These are phyloP conservation scores for Curvularia sp. DNA, from an alignment of 2,329 filamentous ascomycete genomes.

Conservation along the genomic window DNA sequence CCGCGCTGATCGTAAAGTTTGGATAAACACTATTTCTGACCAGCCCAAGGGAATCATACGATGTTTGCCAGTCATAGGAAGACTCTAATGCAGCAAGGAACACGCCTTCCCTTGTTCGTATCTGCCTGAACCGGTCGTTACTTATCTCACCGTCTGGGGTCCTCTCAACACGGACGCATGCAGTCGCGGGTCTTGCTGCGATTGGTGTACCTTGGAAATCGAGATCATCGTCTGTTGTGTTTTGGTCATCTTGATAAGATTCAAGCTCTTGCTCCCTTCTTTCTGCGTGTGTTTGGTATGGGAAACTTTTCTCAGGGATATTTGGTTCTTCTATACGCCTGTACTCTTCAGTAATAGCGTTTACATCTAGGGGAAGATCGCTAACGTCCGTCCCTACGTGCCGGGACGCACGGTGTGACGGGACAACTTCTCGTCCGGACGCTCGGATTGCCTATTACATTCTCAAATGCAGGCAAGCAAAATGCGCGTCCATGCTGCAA, in stretches of 20 bases:
- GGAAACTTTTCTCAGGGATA: background rate
- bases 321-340: background rate
- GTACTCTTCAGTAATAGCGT: background rate
- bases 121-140: background rate
- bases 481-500: background rate
- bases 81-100: slow-evolving; percentile 16
- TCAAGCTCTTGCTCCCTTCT: background rate
- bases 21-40: slow-evolving; percentile 3
- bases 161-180: background rate
- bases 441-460: background rate
- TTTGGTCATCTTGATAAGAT: background rate
- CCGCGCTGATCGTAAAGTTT: slow-evolving; percentile 3
- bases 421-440: background rate
- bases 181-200: background rate
- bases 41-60: slow-evolving; percentile 14
- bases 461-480: background rate
- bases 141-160: background rate
- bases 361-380: background rate
- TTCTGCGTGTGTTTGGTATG: background rate
- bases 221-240: too few relatives aligned
- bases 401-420: background rate
- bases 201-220: too few relatives aligned
- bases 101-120: slow-evolving; percentile 8
- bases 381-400: too few relatives aligned
- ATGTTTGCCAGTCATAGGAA: slow-evolving; percentile 20